Percentiles rank a stretch among this genome's conserved stretches.
Conservation (phyloP, 192 early-diverging fungal genomes). For the Mortierella antarctica region DNA sequence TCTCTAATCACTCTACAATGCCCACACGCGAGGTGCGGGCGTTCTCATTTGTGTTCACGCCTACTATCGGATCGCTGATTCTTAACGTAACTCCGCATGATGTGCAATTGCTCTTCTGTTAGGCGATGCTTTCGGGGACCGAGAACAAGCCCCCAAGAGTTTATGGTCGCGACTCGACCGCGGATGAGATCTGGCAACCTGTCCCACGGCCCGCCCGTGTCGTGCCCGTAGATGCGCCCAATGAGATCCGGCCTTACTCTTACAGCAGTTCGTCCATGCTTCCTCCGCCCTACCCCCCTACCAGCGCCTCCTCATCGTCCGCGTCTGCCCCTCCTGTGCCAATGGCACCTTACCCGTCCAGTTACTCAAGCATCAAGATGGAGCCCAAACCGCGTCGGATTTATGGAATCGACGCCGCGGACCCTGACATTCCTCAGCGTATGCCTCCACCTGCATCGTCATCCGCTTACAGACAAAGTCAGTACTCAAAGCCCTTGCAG, state of each 20-base stretch:
- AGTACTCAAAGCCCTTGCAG: slow-evolving; percentile 33
- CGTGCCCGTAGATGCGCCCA: slow-evolving; percentile 33
- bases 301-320: slow-evolving; percentile 5
- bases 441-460: slow-evolving; percentile 25
- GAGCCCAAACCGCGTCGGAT: slow-evolving; percentile 22
- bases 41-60: neutral
- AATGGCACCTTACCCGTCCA: slow-evolving; percentile 5
- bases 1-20: neutral
- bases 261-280: slow-evolving; percentile 12
- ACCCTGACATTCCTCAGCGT: slow-evolving; percentile 10
- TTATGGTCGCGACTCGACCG: slow-evolving; percentile 43
- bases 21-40: too few relatives aligned
- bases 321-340: slow-evolving; percentile 2
- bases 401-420: slow-evolving; percentile 49
- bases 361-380: slow-evolving; percentile 10
- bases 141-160: slow-evolving; percentile 21
- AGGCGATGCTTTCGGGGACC: slow-evolving; percentile 36
- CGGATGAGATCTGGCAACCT: slow-evolving; percentile 30
- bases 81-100: neutral
- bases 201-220: slow-evolving; percentile 12
- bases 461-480: slow-evolving; percentile 26
- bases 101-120: slow-evolving; percentile 1
- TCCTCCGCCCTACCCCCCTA: slow-evolving; percentile 13
- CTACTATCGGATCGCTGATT: neutral
- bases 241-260: slow-evolving; percentile 19